Conservation (phyloP, 1,284 basidiomycete genomes). For the Coniophora puteana region DNA sequence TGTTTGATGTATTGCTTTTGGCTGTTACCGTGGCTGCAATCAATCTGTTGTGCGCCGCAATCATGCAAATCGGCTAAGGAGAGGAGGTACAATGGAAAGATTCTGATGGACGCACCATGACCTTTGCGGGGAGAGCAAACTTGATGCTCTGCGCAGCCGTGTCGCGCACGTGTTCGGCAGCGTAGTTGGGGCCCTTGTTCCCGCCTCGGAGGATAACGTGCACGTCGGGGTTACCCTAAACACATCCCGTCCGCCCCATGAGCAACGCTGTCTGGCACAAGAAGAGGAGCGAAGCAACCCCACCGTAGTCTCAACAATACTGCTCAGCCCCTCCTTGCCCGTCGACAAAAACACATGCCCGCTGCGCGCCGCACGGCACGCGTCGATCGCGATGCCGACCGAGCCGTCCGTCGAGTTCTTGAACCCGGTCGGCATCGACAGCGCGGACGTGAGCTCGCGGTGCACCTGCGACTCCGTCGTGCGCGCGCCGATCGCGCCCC, state of each 20-base stretch:
- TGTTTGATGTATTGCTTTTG: conserved; percentile 85
- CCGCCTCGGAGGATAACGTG: conserved; percentile 91
- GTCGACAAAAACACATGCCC: conserved; percentile 93
- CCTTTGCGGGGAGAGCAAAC: conserved; percentile 73
- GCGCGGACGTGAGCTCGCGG: conserved; percentile 78
- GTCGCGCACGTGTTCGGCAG: conserved; percentile 74
- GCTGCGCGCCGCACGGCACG: conserved; percentile 81
- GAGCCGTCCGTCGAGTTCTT: conserved; percentile 77
- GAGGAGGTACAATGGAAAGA: background rate
- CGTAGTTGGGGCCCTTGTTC: conserved; percentile 82
- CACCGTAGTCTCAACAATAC: conserved; percentile 87
- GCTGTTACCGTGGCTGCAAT: conserved; percentile 95
- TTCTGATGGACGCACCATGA: conserved; percentile 64
- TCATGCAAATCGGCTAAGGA: background rate
- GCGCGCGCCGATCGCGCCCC: conserved; percentile 96
- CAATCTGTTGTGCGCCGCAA: conserved; percentile 53
- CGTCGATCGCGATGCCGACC: conserved; percentile 85
- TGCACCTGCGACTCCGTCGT: conserved; percentile 98
- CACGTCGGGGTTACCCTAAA: conserved; percentile 82
- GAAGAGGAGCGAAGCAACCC: conserved; percentile 14
- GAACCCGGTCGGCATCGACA: conserved; percentile 89
- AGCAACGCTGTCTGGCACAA: too few relatives aligned
- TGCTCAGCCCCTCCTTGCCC: conserved; percentile 88
- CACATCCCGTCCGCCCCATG: conserved; percentile 1
- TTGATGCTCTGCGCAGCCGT: conserved; percentile 76